Evolutionary conservation across 1,284 basidiomycete species (phyloP).

Genomic region (Ustilago vetiveriae): DNA sequence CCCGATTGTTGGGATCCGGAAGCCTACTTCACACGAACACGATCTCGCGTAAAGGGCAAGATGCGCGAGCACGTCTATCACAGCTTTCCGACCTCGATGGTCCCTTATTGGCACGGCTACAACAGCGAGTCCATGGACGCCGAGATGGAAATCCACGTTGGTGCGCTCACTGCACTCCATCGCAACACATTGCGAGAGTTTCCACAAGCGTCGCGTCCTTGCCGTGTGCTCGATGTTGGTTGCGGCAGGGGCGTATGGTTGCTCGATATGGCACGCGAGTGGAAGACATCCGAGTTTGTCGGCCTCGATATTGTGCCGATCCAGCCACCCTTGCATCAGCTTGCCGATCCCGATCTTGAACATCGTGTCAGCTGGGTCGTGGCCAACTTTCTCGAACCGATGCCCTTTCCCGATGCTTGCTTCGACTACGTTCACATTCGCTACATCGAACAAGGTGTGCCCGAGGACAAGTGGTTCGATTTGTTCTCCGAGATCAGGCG

Average conservation of each 20-base stretch:
- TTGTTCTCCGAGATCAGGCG: constrained; percentile 40
- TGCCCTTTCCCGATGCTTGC: constrained; percentile 55
- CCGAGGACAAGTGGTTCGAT: constrained; percentile 52
- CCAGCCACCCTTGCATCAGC: constrained; percentile 35
- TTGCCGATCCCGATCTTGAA: constrained; percentile 45
- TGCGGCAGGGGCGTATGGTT: constrained; percentile 53
- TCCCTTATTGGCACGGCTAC: constrained; percentile 54
- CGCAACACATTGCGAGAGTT: constrained; percentile 30
- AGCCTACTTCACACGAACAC: constrained; percentile 32
- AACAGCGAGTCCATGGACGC: constrained; percentile 31
- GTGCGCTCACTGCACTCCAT: constrained; percentile 13
- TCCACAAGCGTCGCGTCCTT: constrained; percentile 31
- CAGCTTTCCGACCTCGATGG: constrained; percentile 36
- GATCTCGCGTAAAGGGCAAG: constrained; percentile 36
- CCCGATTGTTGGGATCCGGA: constrained; percentile 47
- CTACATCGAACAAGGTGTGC: constrained; percentile 37
- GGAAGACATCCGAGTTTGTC: constrained; percentile 55
- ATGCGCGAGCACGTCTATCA: constrained; percentile 41
- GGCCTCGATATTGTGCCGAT: constrained; percentile 56
- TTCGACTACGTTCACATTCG: constrained; percentile 60
- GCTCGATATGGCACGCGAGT: constrained; percentile 47
- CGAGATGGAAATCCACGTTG: constrained; percentile 38
- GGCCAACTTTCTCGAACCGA: constrained; percentile 53
- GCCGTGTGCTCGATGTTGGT: constrained; percentile 52
- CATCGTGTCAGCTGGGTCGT: constrained; percentile 57